Conservation (phyloP, 768 basidiomycete species). For the Suillus decipiens region DNA sequence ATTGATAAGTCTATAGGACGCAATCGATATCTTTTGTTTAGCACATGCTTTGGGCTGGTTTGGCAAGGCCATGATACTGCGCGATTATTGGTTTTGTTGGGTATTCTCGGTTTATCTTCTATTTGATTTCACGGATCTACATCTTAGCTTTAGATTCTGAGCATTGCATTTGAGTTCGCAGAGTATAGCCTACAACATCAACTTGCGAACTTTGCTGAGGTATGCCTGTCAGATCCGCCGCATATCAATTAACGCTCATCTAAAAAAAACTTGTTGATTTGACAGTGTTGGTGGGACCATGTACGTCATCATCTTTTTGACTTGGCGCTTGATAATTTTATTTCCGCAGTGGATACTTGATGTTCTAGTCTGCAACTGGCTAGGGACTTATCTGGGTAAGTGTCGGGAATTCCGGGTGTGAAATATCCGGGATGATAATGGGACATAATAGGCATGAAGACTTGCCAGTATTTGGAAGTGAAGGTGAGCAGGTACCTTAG, state of each 20-base stretch:
- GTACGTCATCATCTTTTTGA: slow-evolving; percentile 43
- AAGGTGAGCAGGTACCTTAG: slow-evolving; percentile 51
- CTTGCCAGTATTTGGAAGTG: slow-evolving; percentile 85
- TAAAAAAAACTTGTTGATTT: neutral
- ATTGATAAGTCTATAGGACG: slow-evolving; percentile 47
- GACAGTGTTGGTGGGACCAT: slow-evolving; percentile 92
- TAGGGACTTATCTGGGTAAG: slow-evolving; percentile 80
- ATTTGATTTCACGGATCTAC: slow-evolving; percentile 7
- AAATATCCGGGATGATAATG: slow-evolving; percentile 17
- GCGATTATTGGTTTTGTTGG: slow-evolving; percentile 96
- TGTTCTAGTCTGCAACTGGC: slow-evolving; percentile 86
- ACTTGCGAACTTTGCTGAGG: slow-evolving; percentile 86
- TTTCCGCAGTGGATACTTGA: slow-evolving; percentile 76
- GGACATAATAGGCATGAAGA: slow-evolving; percentile 69
- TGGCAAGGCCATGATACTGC: slow-evolving; percentile 85
- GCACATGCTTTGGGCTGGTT: slow-evolving; percentile 90
- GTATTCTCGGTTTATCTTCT: slow-evolving; percentile 39
- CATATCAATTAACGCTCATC: slow-evolving; percentile 21
- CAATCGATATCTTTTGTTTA: slow-evolving; percentile 84
- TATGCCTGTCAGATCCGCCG: slow-evolving; percentile 36
- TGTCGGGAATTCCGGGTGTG: slow-evolving; percentile 14
- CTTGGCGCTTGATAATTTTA: slow-evolving; percentile 17
- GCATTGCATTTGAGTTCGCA: slow-evolving; percentile 85
- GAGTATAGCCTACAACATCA: slow-evolving; percentile 90
- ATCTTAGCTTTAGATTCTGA: slow-evolving; percentile 62